A percentile compares a stretch with the other conserved stretches of the same genome.
Evolutionary conservation across 306 rosid genomes (phyloP).

Genomic region (Echinosophora koreensis): DNA sequence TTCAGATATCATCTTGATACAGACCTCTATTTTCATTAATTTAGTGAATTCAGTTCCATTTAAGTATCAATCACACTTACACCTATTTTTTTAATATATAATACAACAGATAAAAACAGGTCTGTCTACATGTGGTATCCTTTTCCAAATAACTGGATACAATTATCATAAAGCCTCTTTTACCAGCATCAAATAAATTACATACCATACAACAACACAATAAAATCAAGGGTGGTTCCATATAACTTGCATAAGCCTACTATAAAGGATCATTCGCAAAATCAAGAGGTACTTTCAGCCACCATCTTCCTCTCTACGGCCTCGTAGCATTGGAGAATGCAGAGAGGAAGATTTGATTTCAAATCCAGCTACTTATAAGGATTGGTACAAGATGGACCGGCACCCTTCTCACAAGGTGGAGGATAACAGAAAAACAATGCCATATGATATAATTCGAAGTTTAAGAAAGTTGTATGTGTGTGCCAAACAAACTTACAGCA

Average conservation of each 20-base stretch:
- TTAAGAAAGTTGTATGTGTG: conserved; percentile 17
- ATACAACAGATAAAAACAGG: conserved; percentile 25
- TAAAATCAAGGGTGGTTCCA: conserved; percentile 35
- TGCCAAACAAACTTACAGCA: conserved; percentile 39
- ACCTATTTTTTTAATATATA: too few species aligned
- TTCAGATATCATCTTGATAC: too few species aligned
- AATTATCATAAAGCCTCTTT: too few species aligned
- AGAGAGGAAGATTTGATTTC: conserved; percentile 83
- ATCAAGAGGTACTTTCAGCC: conserved; percentile 16
- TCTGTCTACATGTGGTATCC: not conserved
- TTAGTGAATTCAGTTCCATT: too few species aligned
- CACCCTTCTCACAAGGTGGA: conserved; percentile 84
- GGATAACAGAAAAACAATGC: conserved; percentile 81
- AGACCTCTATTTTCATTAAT: too few species aligned
- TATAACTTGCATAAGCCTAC: conserved; percentile 31
- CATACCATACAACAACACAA: too few species aligned
- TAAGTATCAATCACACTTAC: too few species aligned
- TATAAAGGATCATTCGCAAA: conserved; percentile 3
- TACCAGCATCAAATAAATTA: too few species aligned
- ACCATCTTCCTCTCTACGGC: conserved; percentile 59
- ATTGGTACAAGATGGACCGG: conserved; percentile 80
- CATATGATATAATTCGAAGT: conserved; percentile 29
- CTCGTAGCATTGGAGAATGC: conserved; percentile 93
- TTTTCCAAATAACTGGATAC: too few species aligned
- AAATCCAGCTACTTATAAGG: conserved; percentile 92